Conservation (phyloP, 2,329 filamentous ascomycete species). For the Helotiales sp. region DNA sequence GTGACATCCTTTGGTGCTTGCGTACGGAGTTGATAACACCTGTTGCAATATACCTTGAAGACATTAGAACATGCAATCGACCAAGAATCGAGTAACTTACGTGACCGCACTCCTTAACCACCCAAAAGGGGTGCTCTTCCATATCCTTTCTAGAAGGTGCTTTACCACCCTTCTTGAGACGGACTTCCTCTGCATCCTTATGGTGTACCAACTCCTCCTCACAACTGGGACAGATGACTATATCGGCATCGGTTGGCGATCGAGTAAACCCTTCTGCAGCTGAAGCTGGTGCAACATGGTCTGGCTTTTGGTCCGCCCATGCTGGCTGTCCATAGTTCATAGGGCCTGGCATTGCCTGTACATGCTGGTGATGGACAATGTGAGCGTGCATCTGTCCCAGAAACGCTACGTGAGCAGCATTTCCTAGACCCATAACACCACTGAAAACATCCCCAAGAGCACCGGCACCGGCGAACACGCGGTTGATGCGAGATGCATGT, state of each 20-base stretch:
- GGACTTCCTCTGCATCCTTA: constrained; percentile 32
- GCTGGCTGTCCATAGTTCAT: constrained; percentile 31
- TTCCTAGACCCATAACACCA: neutral
- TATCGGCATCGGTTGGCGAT: constrained; percentile 68
- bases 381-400: constrained; percentile 9
- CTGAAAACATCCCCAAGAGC: neutral
- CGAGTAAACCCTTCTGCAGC: constrained; percentile 79
- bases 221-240: constrained; percentile 84
- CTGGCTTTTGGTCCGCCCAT: constrained; percentile 29
- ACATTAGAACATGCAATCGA: constrained; percentile 23
- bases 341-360: constrained; percentile 26
- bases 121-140: constrained; percentile 85
- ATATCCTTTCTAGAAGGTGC: constrained; percentile 50
- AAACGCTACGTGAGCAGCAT: constrained; percentile 3
- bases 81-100: constrained; percentile 51
- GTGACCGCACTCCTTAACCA: constrained; percentile 87
- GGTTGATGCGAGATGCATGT: neutral
- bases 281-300: constrained; percentile 42
- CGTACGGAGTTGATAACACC: constrained; percentile 57
- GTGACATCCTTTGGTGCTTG: constrained; percentile 36
- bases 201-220: constrained; percentile 80
- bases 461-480: neutral
- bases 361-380: constrained; percentile 1
- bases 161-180: constrained; percentile 45
- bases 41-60: constrained; percentile 60